These are phyloP conservation scores for Condylostoma magnum DNA, from an alignment of 169 alveolate species.

Conservation along the genomic window DNA sequence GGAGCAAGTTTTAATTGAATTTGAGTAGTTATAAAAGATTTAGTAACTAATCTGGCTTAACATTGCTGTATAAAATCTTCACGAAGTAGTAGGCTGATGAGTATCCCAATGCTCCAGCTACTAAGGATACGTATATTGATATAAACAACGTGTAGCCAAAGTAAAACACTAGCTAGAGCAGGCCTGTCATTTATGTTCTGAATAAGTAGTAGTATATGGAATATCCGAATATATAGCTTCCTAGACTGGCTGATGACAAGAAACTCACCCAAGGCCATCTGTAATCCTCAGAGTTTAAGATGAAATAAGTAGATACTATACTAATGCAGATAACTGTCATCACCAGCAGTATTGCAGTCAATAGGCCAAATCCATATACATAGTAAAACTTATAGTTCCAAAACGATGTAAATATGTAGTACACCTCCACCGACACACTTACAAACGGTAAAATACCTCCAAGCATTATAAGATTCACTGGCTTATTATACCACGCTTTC, in stretches of 20 bases:
- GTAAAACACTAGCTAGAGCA: constrained; percentile 18
- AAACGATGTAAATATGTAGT: constrained; percentile 34
- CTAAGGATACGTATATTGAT: not conserved
- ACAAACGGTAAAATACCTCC: constrained; percentile 36
- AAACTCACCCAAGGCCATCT: constrained; percentile 48
- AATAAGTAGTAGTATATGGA: constrained; percentile 33
- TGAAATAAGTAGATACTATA: constrained; percentile 30
- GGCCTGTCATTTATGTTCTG: constrained; percentile 31
- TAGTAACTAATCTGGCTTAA: constrained; percentile 8
- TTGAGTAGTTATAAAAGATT: constrained; percentile 41
- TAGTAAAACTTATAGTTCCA: constrained; percentile 49
- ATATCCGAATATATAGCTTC: constrained; percentile 25
- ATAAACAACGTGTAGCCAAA: not conserved
- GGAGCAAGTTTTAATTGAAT: constrained; percentile 45
- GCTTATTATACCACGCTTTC: not conserved
- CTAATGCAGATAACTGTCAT: constrained; percentile 31
- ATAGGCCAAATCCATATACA: constrained; percentile 40
- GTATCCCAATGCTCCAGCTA: constrained; percentile 33
- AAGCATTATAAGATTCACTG: not conserved
- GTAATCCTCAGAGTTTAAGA: constrained; percentile 40
- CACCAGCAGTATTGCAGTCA: constrained; percentile 11
- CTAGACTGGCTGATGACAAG: constrained; percentile 27
- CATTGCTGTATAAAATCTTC: not conserved
- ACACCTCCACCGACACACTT: constrained; percentile 39
- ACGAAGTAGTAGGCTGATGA: constrained; percentile 10